Evolutionary conservation across 495 filamentous ascomycete genomes (phyloP).

Genomic region (Elasticomyces elasticus): DNA sequence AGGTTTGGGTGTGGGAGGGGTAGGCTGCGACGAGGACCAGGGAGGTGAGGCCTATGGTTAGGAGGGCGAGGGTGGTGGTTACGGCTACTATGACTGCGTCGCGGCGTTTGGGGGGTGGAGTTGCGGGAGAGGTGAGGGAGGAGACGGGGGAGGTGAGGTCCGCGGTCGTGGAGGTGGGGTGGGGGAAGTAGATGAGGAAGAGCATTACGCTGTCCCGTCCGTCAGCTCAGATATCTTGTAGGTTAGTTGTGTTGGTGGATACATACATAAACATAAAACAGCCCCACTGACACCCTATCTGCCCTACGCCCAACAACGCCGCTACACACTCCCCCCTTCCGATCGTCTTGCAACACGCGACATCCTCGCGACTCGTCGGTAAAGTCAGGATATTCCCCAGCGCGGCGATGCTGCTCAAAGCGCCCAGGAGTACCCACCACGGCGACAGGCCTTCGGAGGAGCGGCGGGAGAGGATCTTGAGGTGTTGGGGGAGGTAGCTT

Average conservation of each 20-base stretch:
- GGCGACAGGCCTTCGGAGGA: conserved; percentile 95
- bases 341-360: conserved; percentile 73
- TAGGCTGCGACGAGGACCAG: conserved; percentile 45
- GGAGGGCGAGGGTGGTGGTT: conserved; percentile 59
- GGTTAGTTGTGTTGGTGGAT: background rate
- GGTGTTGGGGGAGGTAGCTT: conserved; percentile 91
- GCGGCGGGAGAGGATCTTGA: conserved; percentile 73
- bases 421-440: conserved; percentile 84
- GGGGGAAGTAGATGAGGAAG: conserved; percentile 39
- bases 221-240: background rate
- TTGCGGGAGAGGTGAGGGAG: conserved; percentile 30
- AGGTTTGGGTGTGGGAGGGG: conserved; percentile 52
- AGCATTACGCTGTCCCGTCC: conserved; percentile 28
- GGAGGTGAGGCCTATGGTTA: conserved; percentile 56
- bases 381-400: conserved; percentile 86
- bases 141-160: conserved; percentile 24
- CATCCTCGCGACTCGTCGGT: conserved; percentile 62
- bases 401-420: conserved; percentile 73
- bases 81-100: conserved; percentile 64
- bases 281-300: conserved; percentile 82
- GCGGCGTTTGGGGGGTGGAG: conserved; percentile 51
- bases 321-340: conserved; percentile 74
- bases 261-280: conserved; percentile 84
- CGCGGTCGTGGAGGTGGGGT: conserved; percentile 19
- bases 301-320: conserved; percentile 73